These are phyloP conservation scores for Talaromyces albobiverticillius DNA, from an alignment of 2,329 filamentous ascomycete species.

Conservation along the genomic window DNA sequence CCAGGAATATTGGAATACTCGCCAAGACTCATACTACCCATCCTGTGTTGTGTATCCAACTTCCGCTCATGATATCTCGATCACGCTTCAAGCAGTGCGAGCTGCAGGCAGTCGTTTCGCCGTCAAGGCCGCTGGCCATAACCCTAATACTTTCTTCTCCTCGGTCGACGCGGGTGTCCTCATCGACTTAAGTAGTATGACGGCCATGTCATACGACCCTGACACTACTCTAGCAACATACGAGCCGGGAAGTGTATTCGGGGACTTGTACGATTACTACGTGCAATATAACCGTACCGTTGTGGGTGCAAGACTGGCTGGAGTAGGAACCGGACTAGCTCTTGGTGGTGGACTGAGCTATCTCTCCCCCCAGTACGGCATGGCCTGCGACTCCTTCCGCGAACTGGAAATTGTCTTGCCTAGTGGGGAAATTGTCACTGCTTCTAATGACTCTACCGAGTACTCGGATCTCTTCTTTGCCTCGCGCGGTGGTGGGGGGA, in stretches of 20 bases:
- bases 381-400: constrained; percentile 12
- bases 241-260: not conserved
- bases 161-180: constrained; percentile 33
- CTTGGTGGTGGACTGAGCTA: constrained; percentile 11
- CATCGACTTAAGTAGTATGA: constrained; percentile 29
- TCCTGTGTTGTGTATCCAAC: constrained; percentile 26
- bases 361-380: constrained; percentile 12
- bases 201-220: constrained; percentile 14
- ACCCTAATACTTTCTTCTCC: constrained; percentile 26
- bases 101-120: constrained; percentile 26
- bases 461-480: constrained; percentile 48
- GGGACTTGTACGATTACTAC: constrained; percentile 4
- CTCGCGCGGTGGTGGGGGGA: constrained; percentile 54
- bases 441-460: constrained; percentile 15
- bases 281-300: not conserved
- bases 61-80: constrained; percentile 27
- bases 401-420: constrained; percentile 11
- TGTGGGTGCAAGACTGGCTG: not conserved
- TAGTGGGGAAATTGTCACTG: constrained; percentile 7
- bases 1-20: constrained; percentile 18
- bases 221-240: not conserved
- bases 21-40: constrained; percentile 23
- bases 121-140: constrained; percentile 26
- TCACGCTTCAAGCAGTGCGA: constrained; percentile 22
- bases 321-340: constrained; percentile 5